These are phyloP conservation scores for Solanum rostratum DNA, from an alignment of 257 asterid genomes.

Conservation along the genomic window DNA sequence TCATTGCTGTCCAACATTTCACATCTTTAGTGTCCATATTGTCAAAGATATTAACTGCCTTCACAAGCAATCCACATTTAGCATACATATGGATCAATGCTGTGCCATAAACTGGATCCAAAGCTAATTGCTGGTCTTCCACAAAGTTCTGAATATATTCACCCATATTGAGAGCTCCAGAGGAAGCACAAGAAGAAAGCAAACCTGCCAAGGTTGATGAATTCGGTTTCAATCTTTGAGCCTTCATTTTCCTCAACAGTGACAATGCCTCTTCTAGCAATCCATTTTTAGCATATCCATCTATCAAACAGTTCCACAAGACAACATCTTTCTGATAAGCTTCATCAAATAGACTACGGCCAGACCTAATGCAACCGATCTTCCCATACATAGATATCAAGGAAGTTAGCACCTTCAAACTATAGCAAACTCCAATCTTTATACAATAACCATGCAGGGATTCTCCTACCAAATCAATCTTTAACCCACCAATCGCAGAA, in stretches of 20 bases:
- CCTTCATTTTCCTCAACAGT: conserved; percentile 32
- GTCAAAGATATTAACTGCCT: conserved; percentile 32
- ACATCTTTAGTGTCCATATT: conserved; percentile 39
- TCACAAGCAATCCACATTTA: conserved; percentile 42
- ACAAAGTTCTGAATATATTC: conserved; percentile 19
- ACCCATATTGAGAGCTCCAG: conserved; percentile 28
- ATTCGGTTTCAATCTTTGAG: conserved; percentile 19
- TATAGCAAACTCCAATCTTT: conserved; percentile 36
- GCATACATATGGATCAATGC: conserved; percentile 47
- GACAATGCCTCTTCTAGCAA: conserved; percentile 28
- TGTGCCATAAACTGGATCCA: conserved; percentile 50
- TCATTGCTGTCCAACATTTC: conserved; percentile 53
- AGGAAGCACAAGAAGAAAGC: conserved; percentile 44
- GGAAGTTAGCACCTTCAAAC: conserved; percentile 27
- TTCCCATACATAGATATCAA: conserved; percentile 51
- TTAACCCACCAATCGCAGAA: conserved; percentile 24
- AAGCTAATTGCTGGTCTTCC: conserved; percentile 14
- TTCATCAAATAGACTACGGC: conserved; percentile 40
- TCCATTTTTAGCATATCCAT: conserved; percentile 40
- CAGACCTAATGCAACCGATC: conserved; percentile 14
- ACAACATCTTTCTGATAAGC: conserved; percentile 31
- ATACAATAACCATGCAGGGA: conserved; percentile 35
- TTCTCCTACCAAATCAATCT: conserved; percentile 9
- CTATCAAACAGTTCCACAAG: conserved; percentile 65
- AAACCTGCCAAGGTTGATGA: conserved; percentile 46